Percentiles rank a stretch among this genome's conserved stretches.
Evolutionary conservation across 2,329 filamentous ascomycete species (phyloP).

Genomic region (Aspergillus niger): DNA sequence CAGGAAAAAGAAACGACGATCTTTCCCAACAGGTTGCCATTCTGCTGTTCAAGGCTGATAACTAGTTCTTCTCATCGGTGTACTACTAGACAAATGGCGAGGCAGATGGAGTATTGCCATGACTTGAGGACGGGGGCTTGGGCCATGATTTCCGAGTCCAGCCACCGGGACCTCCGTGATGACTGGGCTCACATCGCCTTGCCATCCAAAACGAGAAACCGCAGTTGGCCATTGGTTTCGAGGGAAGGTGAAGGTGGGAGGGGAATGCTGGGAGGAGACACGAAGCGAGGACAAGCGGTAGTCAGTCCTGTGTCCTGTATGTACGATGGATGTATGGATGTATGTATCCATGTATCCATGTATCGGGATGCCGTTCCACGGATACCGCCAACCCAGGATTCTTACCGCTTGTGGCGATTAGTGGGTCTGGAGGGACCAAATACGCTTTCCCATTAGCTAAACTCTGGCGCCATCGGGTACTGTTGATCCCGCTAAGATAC

Average conservation of each 20-base stretch:
- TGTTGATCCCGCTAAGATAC: conserved; percentile 4
- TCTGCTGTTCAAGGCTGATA: conserved; percentile 5
- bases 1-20: conserved; percentile 22
- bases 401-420: not conserved
- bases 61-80: conserved; percentile 10
- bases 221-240: conserved; percentile 12
- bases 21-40: conserved; percentile 10
- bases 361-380: not conserved
- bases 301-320: conserved; percentile 12
- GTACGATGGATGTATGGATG: conserved; percentile 8
- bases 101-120: conserved; percentile 15
- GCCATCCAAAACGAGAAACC: conserved; percentile 13
- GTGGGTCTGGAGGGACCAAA: not conserved
- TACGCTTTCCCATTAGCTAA: not conserved
- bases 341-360: not conserved
- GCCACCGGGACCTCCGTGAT: conserved; percentile 19
- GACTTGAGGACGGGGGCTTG: conserved; percentile 12
- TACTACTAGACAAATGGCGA: conserved; percentile 9
- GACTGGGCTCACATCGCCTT: conserved; percentile 17
- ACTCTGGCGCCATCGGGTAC: not conserved
- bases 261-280: conserved; percentile 13
- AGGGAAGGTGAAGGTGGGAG: conserved; percentile 13
- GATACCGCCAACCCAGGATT: not conserved
- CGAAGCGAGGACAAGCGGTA: conserved; percentile 15
- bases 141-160: conserved; percentile 17